These are phyloP conservation scores for Haplographium delicatum DNA, from an alignment of 495 filamentous ascomycete species.

Conservation along the genomic window DNA sequence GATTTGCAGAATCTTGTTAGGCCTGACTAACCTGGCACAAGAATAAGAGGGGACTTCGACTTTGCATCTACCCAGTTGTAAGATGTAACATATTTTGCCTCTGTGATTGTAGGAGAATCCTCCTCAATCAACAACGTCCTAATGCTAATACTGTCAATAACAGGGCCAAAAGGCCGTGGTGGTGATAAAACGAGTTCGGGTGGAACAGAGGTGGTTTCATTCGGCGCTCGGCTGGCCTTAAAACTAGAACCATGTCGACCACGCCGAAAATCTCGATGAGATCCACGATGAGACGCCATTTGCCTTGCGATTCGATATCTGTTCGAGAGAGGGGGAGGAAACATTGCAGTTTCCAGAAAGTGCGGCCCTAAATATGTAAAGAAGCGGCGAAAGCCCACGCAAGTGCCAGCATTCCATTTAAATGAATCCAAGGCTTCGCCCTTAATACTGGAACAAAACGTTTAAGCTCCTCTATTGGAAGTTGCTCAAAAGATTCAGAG, in stretches of 20 bases:
- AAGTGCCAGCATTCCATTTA: too few species aligned
- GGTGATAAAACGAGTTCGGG: too few species aligned
- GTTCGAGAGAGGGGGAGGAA: neutral
- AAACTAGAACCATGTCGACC: too few species aligned
- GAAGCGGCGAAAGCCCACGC: too few species aligned
- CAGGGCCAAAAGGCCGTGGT: conserved; percentile 10
- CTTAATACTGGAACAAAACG: too few species aligned
- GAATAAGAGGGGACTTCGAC: conserved; percentile 33
- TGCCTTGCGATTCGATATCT: neutral
- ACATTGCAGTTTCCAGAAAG: neutral
- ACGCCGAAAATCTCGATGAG: neutral
- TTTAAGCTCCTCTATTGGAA: too few species aligned
- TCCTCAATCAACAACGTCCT: conserved; percentile 6
- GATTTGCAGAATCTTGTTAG: too few species aligned
- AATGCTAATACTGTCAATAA: conserved; percentile 15
- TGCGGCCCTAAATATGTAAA: too few species aligned
- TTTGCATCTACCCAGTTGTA: conserved; percentile 48
- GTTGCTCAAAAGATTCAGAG: too few species aligned
- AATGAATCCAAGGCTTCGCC: too few species aligned
- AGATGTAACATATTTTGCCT: conserved; percentile 40
- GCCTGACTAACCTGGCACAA: conserved; percentile 28
- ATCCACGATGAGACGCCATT: neutral
- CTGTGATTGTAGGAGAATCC: conserved; percentile 20
- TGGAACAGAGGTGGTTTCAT: too few species aligned
- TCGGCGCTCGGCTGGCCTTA: too few species aligned